Conservation (phyloP, 495 filamentous ascomycete genomes). For the Alectoria sarmentosa region DNA sequence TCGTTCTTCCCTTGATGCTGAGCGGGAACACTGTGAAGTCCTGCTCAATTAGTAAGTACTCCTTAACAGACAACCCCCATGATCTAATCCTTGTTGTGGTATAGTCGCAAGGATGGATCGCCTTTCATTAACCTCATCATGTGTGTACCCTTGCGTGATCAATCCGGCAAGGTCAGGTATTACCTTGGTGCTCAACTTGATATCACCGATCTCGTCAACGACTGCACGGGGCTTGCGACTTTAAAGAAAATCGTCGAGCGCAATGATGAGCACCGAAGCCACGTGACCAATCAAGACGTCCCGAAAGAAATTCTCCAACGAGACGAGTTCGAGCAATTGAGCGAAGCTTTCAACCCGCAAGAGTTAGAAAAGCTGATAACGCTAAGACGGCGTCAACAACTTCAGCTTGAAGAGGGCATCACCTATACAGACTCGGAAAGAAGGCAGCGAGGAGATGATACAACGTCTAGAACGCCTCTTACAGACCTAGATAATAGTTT, state of each 20-base stretch:
- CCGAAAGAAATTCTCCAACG: conserved; percentile 26
- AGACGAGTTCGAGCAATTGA: conserved; percentile 46
- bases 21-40: conserved; percentile 58
- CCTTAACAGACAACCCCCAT: neutral
- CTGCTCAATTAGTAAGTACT: conserved; percentile 58
- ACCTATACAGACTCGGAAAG: neutral
- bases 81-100: conserved; percentile 7
- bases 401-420: conserved; percentile 11
- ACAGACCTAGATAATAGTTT: conserved; percentile 8
- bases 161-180: conserved; percentile 52
- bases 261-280: neutral
- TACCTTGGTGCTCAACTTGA: conserved; percentile 58
- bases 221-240: conserved; percentile 49
- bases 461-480: conserved; percentile 5
- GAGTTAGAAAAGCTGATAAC: conserved; percentile 45
- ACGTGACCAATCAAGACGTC: neutral
- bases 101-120: conserved; percentile 51
- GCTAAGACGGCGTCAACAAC: conserved; percentile 24
- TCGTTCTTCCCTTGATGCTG: conserved; percentile 45
- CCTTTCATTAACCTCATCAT: conserved; percentile 62
- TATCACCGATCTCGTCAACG: conserved; percentile 47
- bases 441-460: neutral
- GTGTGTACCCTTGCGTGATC: conserved; percentile 55
- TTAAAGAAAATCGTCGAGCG: conserved; percentile 39
- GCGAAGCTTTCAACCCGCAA: conserved; percentile 49